Percentiles rank a stretch among this genome's conserved stretches.
Evolutionary conservation across 495 filamentous ascomycete genomes (phyloP).

Genomic region (Penicillium tannophilum): DNA sequence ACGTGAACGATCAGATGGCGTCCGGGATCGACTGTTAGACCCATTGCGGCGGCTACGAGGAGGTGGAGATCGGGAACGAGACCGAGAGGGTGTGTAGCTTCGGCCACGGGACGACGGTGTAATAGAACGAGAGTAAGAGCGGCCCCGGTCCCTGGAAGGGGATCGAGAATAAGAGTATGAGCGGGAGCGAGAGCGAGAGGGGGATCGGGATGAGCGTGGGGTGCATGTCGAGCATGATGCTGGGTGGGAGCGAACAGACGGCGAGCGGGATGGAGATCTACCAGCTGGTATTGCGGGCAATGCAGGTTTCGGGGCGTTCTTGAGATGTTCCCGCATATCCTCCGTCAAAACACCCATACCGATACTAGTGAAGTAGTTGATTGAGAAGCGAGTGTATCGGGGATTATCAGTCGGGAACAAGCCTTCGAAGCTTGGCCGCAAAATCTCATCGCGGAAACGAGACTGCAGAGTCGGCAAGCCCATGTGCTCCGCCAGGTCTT

Average conservation of each 20-base stretch:
- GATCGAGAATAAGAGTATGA: constrained; percentile 45
- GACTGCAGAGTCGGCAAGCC: constrained; percentile 78
- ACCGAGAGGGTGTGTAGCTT: constrained; percentile 26
- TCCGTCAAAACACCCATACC: constrained; percentile 94
- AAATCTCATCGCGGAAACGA: constrained; percentile 72
- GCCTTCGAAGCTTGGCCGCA: constrained; percentile 78
- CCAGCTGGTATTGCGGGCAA: constrained; percentile 64
- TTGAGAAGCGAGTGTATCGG: constrained; percentile 89
- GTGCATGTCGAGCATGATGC: constrained; percentile 46
- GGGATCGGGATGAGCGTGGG: constrained; percentile 40
- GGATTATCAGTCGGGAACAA: constrained; percentile 88
- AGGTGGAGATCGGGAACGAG: constrained; percentile 6
- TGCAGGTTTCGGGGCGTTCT: constrained; percentile 79
- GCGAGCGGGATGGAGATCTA: constrained; percentile 55
- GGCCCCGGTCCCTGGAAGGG: constrained; percentile 42
- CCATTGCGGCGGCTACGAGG: not conserved
- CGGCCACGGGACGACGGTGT: constrained; percentile 43
- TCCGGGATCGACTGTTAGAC: constrained; percentile 1
- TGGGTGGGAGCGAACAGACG: constrained; percentile 58
- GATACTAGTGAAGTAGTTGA: constrained; percentile 99
- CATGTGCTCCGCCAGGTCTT: constrained; percentile 84
- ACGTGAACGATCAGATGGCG: constrained; percentile 19
- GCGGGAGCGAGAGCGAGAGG: constrained; percentile 42
- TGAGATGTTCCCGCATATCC: constrained; percentile 87
- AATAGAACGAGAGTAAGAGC: constrained; percentile 43